Base-by-base conservation (phyloP, 176 grass and related monocot species). In the Eleusine coracana region DNA sequence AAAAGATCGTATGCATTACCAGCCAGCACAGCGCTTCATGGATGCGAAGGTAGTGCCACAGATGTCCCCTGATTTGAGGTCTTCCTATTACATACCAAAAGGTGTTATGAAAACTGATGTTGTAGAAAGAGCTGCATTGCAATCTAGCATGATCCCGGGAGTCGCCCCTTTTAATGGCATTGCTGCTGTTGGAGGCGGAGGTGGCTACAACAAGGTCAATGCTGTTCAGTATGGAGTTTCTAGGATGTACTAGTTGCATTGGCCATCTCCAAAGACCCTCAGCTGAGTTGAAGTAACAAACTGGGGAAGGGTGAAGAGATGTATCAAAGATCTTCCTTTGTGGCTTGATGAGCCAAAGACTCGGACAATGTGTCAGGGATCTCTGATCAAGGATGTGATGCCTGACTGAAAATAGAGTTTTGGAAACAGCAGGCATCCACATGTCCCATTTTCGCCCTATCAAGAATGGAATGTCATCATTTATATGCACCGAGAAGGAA, bases 201-300 rank as follows among this genome's bases (percentile, higher is more conserved):
- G 74, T 37, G 87, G 80, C 62, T 91, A 86, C 71, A 90, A 88
- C 73, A 97, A 92, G 77, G 92, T 92, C 48, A 75, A 80, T 55
- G 60, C 83, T 84, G 88, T 81, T 81, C 95, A 97, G 46, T 92
- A 91, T 71, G 90, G 86, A 74, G 78, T 92, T 83, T 94, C 95
- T 18, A 92, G 91, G 84, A 97, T 94, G 95, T 91, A 94, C 69
- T 94, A 92, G 66, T 73, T 73, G 63, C 79, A 77, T 66, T 68
- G 67, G 17, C 56, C 18, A 71, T 49, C 68, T 83, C 75, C 54
- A 48, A 80, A 80, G 65, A 71, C 80, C 58, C 75, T 80, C 44
- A 29, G 66, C 27, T 76, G 55, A 71, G 59, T 75, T 62, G 60
- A 86, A 85, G 34, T 39, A 86, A 73, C 76, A 86, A 83, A 52